Percentiles rank a stretch among this genome's conserved stretches.
These are phyloP conservation scores for Vittaforma corneae DNA, from an alignment of 371 early-diverging fungal species.

Conservation along the genomic window DNA sequence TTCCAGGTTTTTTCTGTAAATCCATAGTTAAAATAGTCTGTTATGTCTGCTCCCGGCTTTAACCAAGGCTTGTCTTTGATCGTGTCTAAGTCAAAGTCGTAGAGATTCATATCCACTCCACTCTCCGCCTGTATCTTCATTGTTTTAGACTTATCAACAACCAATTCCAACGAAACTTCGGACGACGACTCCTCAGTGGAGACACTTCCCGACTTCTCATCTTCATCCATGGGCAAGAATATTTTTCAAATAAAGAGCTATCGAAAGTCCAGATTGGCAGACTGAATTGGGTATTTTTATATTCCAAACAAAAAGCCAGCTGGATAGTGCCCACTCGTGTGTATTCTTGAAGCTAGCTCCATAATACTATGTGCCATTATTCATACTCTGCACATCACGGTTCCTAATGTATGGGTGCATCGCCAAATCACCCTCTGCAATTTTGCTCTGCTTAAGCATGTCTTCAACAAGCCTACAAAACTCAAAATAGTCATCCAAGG, in stretches of 20 bases:
- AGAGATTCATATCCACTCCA: conserved; percentile 58
- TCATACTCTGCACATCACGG: too few relatives aligned
- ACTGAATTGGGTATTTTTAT: too few relatives aligned
- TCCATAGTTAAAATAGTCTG: conserved; percentile 95
- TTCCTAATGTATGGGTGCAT: conserved; percentile 15
- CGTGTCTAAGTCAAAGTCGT: conserved; percentile 72
- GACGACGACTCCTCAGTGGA: conserved; percentile 2
- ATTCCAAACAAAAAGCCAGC: too few relatives aligned
- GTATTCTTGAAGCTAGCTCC: too few relatives aligned
- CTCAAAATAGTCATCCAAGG: conserved; percentile 12
- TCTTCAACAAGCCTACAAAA: conserved; percentile 16
- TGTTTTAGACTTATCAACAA: conserved; percentile 35
- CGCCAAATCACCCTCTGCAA: neutral
- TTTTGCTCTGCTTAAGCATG: neutral
- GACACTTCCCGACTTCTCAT: neutral
- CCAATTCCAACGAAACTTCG: conserved; percentile 24
- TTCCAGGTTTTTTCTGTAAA: conserved; percentile 86
- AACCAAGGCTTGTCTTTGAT: conserved; percentile 88
- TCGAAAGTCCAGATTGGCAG: too few relatives aligned
- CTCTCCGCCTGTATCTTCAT: conserved; percentile 22
- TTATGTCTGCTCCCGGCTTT: conserved; percentile 86
- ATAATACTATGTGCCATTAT: too few relatives aligned
- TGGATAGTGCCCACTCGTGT: too few relatives aligned
- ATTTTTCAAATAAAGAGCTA: neutral
- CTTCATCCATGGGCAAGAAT: neutral